Conservation (phyloP, 441 rosid species). For the Sinapis alba region DNA sequence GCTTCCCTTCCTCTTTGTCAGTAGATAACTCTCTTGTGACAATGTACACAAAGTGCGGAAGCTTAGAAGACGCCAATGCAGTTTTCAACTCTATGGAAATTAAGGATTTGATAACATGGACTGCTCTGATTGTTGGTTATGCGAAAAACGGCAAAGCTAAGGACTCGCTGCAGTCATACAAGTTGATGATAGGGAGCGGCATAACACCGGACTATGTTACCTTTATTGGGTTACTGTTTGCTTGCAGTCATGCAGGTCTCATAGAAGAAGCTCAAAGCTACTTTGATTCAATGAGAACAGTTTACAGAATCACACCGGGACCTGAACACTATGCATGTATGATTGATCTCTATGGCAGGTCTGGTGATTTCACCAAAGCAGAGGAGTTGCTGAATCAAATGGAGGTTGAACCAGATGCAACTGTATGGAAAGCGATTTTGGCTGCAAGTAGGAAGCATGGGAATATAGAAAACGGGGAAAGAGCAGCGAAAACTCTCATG, state of each 20-base stretch:
- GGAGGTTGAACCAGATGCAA: constrained; percentile 76
- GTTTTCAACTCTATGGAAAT: constrained; percentile 61
- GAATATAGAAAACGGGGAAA: constrained; percentile 71
- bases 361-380: constrained; percentile 70
- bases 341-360: constrained; percentile 86
- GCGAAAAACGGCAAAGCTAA: constrained; percentile 87
- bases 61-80: constrained; percentile 60
- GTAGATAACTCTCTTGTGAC: constrained; percentile 75
- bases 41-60: constrained; percentile 85
- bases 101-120: constrained; percentile 76
- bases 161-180: constrained; percentile 58
- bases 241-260: constrained; percentile 89
- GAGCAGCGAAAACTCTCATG: constrained; percentile 72
- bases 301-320: constrained; percentile 70
- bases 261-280: constrained; percentile 53
- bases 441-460: constrained; percentile 73
- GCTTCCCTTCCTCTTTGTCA: constrained; percentile 60
- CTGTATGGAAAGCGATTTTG: constrained; percentile 79
- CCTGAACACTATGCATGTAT: constrained; percentile 87
- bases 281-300: constrained; percentile 67
- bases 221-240: constrained; percentile 85
- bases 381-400: constrained; percentile 62
- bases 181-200: constrained; percentile 63
- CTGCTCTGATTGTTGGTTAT: constrained; percentile 81
- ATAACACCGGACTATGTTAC: constrained; percentile 72